Base-by-base conservation (phyloP, 192 early-diverging fungal genomes). In the Radiomyces spectabilis region DNA sequence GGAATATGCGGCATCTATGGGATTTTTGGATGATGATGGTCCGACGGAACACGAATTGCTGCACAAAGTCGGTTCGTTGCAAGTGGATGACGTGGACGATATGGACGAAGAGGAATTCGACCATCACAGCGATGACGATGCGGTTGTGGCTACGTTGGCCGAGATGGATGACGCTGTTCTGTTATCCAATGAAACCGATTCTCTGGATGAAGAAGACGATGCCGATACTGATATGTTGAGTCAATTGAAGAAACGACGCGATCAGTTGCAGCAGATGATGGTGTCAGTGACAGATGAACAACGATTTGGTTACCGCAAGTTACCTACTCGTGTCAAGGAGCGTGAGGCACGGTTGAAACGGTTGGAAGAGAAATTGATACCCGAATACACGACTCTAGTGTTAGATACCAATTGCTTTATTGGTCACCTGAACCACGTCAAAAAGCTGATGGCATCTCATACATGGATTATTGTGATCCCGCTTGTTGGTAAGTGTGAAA, bases 371-470 rank as follows among this genome's bases (percentile, higher is more conserved):
- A 35, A 53, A 48, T 48, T 74, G 32, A 18, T 60, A 30, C 57
- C 65, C 25, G 59, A 68, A 41, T 21, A 61, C 29, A 59, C 79
- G 30, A 61, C 53, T 2, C 45, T 81, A 29, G 69, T 81, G 2
- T 60, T 81, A 27, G 79, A 81, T 53, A 81, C 79, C 16, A 81
- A 81, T 58, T 81, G 76, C 39, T 59, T 81, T 43, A 68, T 81
- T 26, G 72, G 69, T 7, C 71, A 81, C 39, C 53, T 77, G 53
- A 64, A 65, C 4, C 34, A 52, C 18, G 57, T 81, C 5, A 65
- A 66, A 24, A 68, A 66, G 29, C 12, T 81, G 4, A 63, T 81
- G 29, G 18, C 55, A 12, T 59, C 56, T 32, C 65, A 64, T 26
- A 67, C 69, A 49, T 81, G 76, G 76, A 52, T 60, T 5, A 67